Percentiles rank a stretch among this genome's conserved stretches.
Conservation (phyloP, 352 stramenopile genomes). For the Globisporangium alternatum region DNA sequence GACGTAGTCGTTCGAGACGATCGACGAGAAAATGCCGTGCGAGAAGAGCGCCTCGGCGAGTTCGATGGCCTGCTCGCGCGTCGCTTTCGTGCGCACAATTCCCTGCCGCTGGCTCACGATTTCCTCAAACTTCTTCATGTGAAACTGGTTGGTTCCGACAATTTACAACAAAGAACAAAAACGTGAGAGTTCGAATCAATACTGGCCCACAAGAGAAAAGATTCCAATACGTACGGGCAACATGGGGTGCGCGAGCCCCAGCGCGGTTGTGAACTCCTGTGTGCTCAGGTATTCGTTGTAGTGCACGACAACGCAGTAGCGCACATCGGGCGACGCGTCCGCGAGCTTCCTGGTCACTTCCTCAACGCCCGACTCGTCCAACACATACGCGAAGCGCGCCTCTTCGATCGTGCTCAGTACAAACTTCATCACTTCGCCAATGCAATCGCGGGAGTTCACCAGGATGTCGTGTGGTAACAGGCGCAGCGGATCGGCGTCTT, state of each 20-base stretch:
- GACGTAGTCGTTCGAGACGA: slow-evolving; percentile 80
- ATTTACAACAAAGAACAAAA: neutral
- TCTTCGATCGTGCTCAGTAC: slow-evolving; percentile 65
- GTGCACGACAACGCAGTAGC: slow-evolving; percentile 90
- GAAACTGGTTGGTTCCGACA: slow-evolving; percentile 41
- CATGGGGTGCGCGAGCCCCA: slow-evolving; percentile 66
- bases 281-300: slow-evolving; percentile 91
- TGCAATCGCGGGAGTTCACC: slow-evolving; percentile 52
- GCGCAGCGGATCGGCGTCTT: slow-evolving; percentile 65
- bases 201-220: neutral
- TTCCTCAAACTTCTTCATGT: slow-evolving; percentile 80
- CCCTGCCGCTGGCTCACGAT: slow-evolving; percentile 76
- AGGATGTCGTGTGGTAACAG: slow-evolving; percentile 57
- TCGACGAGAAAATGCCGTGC: slow-evolving; percentile 75
- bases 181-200: neutral
- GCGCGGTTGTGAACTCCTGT: slow-evolving; percentile 77
- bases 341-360: slow-evolving; percentile 44
- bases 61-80: slow-evolving; percentile 68
- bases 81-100: slow-evolving; percentile 59
- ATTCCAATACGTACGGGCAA: slow-evolving; percentile 42
- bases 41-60: slow-evolving; percentile 61
- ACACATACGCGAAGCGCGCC: slow-evolving; percentile 51
- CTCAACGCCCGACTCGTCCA: slow-evolving; percentile 50
- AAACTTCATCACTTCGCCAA: slow-evolving; percentile 66
- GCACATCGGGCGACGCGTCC: slow-evolving; percentile 49